phyloP scores from a whole-genome alignment of 257 asterid genomes.

The Solanum lycopersicoides region DNA sequence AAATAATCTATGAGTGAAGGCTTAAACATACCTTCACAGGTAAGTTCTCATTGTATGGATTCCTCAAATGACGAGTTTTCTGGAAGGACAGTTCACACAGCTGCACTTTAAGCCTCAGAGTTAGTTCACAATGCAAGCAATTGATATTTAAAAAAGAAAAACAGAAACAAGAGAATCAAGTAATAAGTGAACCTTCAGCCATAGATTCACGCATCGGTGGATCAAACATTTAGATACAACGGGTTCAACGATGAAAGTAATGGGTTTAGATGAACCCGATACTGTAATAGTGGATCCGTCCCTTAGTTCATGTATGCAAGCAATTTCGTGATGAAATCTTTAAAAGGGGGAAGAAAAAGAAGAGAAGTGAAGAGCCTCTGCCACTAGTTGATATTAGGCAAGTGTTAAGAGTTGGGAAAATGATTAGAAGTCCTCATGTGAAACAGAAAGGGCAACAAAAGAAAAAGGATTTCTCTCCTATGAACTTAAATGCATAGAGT shows the following conservation, averaged over 20 bases:
- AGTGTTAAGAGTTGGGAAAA: neutral
- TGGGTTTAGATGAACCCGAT: neutral
- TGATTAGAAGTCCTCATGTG: neutral
- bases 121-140: neutral
- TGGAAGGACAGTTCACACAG: constrained; percentile 71
- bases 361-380: neutral
- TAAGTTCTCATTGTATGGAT: constrained; percentile 65
- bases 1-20: neutral
- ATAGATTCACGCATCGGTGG: neutral
- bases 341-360: neutral
- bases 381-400: neutral
- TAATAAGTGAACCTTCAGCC: neutral
- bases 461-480: neutral
- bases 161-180: neutral
- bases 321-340: neutral
- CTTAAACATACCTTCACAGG: constrained; percentile 56
- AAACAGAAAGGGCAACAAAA: neutral
- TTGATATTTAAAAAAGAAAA: neutral
- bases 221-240: neutral
- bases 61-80: constrained; percentile 71
- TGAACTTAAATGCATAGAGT: neutral
- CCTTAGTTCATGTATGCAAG: neutral
- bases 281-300: neutral
- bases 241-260: neutral
- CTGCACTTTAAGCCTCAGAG: constrained; percentile 25